These are phyloP conservation scores for Coprinellus aureogranulatus DNA, from an alignment of 768 basidiomycete species.

Conservation along the genomic window DNA sequence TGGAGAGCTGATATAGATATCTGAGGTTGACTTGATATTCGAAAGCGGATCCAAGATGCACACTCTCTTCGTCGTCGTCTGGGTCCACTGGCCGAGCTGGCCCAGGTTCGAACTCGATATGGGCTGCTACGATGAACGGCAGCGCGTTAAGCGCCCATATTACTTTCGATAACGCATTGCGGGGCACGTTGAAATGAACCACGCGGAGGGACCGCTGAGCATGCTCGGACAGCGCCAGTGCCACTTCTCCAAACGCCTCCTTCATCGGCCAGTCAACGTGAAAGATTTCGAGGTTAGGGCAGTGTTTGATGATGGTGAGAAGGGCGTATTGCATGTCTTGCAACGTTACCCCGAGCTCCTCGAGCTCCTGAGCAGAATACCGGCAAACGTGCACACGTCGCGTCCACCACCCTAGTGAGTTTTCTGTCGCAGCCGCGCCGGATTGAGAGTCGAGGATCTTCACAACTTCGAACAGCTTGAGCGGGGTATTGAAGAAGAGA, in stretches of 20 bases:
- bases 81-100: conserved; percentile 31
- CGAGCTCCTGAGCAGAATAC: conserved; percentile 25
- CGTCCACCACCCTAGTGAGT: conserved; percentile 67
- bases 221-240: conserved; percentile 56
- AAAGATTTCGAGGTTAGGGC: conserved; percentile 74
- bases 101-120: conserved; percentile 48
- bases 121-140: conserved; percentile 52
- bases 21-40: conserved; percentile 54
- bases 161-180: conserved; percentile 55
- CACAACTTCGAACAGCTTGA: conserved; percentile 52
- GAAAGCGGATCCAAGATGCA: conserved; percentile 60
- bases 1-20: conserved; percentile 58
- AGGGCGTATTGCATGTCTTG: conserved; percentile 54
- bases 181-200: conserved; percentile 58
- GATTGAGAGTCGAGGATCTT: conserved; percentile 48
- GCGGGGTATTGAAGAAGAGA: conserved; percentile 63
- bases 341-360: conserved; percentile 32
- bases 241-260: conserved; percentile 58
- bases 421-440: conserved; percentile 29
- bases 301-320: conserved; percentile 56
- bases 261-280: conserved; percentile 66
- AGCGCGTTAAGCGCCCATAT: conserved; percentile 72
- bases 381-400: conserved; percentile 68
- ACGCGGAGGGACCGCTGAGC: conserved; percentile 54
- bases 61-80: conserved; percentile 38